Base-by-base conservation (phyloP, 192 early-diverging fungal genomes). In the Phycomyces nitens region DNA sequence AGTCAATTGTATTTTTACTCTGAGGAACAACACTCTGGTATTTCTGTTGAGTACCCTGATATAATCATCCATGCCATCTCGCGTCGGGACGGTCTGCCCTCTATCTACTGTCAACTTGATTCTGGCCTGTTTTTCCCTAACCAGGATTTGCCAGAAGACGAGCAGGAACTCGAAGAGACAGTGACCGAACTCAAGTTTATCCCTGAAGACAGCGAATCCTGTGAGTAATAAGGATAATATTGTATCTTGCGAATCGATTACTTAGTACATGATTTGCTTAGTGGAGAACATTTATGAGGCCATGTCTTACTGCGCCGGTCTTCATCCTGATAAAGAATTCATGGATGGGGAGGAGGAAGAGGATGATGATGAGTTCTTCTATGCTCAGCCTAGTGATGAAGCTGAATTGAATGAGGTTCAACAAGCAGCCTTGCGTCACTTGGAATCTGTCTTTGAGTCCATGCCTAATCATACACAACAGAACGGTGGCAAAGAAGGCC, bases 11-110 rank as follows among this genome's bases (percentile, higher is more conserved):
- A 83, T 58, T 86, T 80, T 52, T 80, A 77, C 71, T 79, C 82
- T 16, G 60, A 72, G 0, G 53, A 16, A 7, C 75, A 68, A 1
- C 54, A 77, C 42, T 65, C 74, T 50, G 80, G 83, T 16, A 72
- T 87, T 15, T 62, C 82, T 20, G 78, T 90, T 60, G 78, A 82
- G 53, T 90, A 87, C 53, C 80, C 80, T 1, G 79, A 82, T 21
- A 84, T 90, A 55, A 82, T 85, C 44, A 86, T 90, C 54, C 86
- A 90, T 56, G 88, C 88, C 9, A 84, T 88, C 39, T 84, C 86
- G 8, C 80, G 88, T 16, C 72, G 74, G 23, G 73, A 64, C 8
- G 76, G 71, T 12, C 64, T 70, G 23, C 84, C 86, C 6, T 76
- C 74, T 57, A 86, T 90, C 55, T 90, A 90, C 64, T 85, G 79